These are phyloP conservation scores for Candida sanyaensis DNA, from an alignment of 1,139 yeast genomes.

Conservation along the genomic window DNA sequence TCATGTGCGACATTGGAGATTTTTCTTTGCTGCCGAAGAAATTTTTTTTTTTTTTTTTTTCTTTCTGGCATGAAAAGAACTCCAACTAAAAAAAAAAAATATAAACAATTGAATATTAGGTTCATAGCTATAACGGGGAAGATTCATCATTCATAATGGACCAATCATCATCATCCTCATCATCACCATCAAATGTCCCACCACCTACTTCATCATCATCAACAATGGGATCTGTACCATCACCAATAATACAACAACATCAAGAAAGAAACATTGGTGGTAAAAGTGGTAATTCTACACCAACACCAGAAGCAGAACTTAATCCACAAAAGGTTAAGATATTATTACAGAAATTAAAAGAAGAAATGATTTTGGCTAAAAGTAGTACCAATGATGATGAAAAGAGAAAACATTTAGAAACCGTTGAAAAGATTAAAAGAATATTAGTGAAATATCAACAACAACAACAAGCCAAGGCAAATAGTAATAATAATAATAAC, in stretches of 20 bases:
- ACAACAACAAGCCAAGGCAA: conserved; percentile 29
- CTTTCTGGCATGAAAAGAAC: neutral
- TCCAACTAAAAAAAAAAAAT: too few species aligned
- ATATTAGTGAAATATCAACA: conserved; percentile 45
- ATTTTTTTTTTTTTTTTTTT: neutral
- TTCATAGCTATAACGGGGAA: neutral
- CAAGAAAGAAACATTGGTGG: neutral
- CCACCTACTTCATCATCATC: neutral
- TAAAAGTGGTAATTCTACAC: conserved; percentile 4
- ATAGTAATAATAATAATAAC: conserved; percentile 24
- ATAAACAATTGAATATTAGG: too few species aligned
- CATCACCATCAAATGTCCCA: neutral
- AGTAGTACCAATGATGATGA: conserved; percentile 51
- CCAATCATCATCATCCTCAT: neutral
- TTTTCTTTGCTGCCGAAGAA: too few species aligned
- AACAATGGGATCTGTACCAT: neutral
- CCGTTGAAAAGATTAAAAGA: conserved; percentile 67
- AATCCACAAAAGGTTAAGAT: conserved; percentile 15
- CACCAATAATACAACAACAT: neutral
- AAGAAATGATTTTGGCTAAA: conserved; percentile 65
- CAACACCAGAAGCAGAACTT: conserved; percentile 17
- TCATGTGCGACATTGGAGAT: too few species aligned
- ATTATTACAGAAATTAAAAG: conserved; percentile 38
- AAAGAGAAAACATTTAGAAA: conserved; percentile 67
- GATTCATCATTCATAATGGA: neutral